A percentile compares a stretch with the other conserved stretches of the same genome.
These are phyloP conservation scores for Pseudonectria buxi DNA, from an alignment of 2,329 filamentous ascomycete genomes.

Conservation along the genomic window DNA sequence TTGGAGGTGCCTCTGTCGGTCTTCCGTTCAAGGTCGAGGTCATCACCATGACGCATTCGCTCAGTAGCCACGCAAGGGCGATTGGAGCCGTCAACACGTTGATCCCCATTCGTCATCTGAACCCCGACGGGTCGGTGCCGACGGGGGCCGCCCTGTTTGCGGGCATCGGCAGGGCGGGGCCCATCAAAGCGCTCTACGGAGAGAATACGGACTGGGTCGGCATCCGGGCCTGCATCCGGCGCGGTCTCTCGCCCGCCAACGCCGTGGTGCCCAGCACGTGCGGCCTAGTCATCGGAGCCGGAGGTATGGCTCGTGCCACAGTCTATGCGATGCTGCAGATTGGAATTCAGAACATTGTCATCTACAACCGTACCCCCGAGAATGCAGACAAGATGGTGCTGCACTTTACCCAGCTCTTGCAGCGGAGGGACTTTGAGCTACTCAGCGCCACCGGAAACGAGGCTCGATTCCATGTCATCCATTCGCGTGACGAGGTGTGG, in stretches of 20 bases:
- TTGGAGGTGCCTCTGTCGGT: conserved; percentile 66
- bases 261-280: conserved; percentile 49
- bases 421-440: conserved; percentile 35
- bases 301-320: conserved; percentile 72
- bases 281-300: conserved; percentile 57
- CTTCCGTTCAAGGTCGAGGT: conserved; percentile 71
- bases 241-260: conserved; percentile 67
- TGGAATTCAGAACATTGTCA: conserved; percentile 67
- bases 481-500: conserved; percentile 55
- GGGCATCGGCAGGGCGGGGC: conserved; percentile 55
- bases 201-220: conserved; percentile 82
- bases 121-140: conserved; percentile 50
- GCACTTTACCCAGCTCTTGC: conserved; percentile 59
- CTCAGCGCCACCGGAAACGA: conserved; percentile 34
- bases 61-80: conserved; percentile 65
- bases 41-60: conserved; percentile 59
- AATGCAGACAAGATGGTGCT: conserved; percentile 60
- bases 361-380: conserved; percentile 64
- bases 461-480: conserved; percentile 51
- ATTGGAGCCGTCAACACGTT: conserved; percentile 74
- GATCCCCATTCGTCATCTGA: conserved; percentile 59
- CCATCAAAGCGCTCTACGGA: conserved; percentile 63
- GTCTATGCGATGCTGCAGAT: conserved; percentile 73
- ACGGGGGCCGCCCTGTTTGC: conserved; percentile 45
- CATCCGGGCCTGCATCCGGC: conserved; percentile 64